phyloP scores from a whole-genome alignment of 2,329 filamentous ascomycete genomes.

The Aspergillus spinulosporus region DNA sequence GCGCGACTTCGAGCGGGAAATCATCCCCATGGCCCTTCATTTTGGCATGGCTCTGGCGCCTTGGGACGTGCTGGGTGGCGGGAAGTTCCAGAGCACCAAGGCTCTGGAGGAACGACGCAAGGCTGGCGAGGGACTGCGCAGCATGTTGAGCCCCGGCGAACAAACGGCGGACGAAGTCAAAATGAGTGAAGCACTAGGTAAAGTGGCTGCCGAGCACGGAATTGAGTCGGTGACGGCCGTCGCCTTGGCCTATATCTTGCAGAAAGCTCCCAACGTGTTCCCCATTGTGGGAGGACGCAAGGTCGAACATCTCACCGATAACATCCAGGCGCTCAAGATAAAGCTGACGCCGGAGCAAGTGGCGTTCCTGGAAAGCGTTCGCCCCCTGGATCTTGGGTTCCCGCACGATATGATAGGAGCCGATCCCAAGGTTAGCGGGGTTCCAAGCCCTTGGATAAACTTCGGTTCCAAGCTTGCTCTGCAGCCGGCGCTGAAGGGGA shows the following conservation, averaged over 20 bases:
- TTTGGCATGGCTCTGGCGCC: conserved; percentile 54
- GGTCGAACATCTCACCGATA: conserved; percentile 67
- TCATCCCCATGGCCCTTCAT: conserved; percentile 44
- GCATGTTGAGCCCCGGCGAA: conserved; percentile 24
- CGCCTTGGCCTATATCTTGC: conserved; percentile 71
- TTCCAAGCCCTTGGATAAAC: background rate
- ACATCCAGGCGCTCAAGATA: conserved; percentile 67
- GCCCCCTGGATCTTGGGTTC: conserved; percentile 65
- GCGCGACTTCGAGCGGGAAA: conserved; percentile 44
- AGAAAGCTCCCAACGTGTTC: conserved; percentile 71
- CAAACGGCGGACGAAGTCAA: conserved; percentile 53
- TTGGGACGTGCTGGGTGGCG: conserved; percentile 60
- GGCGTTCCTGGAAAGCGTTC: conserved; percentile 61
- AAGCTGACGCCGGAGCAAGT: conserved; percentile 62
- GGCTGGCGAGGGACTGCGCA: conserved; percentile 44
- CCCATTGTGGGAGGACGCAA: conserved; percentile 71
- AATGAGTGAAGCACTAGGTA: conserved; percentile 59
- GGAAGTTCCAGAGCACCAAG: conserved; percentile 53
- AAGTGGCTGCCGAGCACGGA: conserved; percentile 59
- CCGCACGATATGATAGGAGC: conserved; percentile 58
- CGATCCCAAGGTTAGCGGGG: conserved; percentile 18
- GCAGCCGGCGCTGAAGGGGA: background rate
- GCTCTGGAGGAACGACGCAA: conserved; percentile 48
- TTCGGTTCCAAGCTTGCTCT: background rate
- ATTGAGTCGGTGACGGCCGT: conserved; percentile 59